phyloP scores from a whole-genome alignment of 2,329 filamentous ascomycete genomes.

The Penicillium sp. region DNA sequence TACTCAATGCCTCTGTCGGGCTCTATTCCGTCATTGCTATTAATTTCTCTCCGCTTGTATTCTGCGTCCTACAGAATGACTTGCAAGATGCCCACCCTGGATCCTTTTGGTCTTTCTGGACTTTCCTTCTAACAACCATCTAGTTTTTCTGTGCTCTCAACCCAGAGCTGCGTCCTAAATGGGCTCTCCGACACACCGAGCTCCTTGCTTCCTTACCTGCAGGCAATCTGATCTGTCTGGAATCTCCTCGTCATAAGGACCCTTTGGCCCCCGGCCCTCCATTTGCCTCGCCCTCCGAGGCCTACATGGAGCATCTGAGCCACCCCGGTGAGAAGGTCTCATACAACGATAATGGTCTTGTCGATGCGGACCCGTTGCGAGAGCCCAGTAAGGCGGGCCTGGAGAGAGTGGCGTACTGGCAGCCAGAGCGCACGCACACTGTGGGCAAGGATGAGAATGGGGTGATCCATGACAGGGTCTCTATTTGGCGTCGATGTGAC shows the following conservation, averaged over 20 bases:
- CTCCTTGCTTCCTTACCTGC: conserved; percentile 56
- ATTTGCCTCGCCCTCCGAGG: conserved; percentile 69
- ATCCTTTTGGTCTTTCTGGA: neutral
- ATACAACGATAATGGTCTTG: conserved; percentile 63
- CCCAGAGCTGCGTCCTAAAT: conserved; percentile 60
- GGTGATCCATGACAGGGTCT: conserved; percentile 50
- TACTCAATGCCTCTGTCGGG: neutral
- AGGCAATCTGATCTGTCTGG: conserved; percentile 68
- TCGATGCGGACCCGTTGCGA: conserved; percentile 56
- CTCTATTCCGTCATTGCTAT: neutral
- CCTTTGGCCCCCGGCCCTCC: conserved; percentile 72
- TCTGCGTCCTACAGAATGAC: conserved; percentile 7
- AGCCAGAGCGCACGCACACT: conserved; percentile 62
- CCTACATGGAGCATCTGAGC: conserved; percentile 74
- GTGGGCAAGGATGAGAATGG: conserved; percentile 56
- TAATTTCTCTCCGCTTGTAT: neutral
- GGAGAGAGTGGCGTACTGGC: conserved; percentile 60
- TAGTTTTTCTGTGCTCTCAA: conserved; percentile 68
- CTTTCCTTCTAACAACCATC: conserved; percentile 20
- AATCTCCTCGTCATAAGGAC: conserved; percentile 77
- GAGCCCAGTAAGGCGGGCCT: conserved; percentile 49
- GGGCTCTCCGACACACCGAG: conserved; percentile 62
- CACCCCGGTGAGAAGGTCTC: conserved; percentile 70
- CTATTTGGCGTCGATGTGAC: conserved; percentile 50
- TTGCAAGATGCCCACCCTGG: conserved; percentile 5